phyloP scores from a whole-genome alignment of 1,284 basidiomycete species.

The Fomes fomentarius region DNA sequence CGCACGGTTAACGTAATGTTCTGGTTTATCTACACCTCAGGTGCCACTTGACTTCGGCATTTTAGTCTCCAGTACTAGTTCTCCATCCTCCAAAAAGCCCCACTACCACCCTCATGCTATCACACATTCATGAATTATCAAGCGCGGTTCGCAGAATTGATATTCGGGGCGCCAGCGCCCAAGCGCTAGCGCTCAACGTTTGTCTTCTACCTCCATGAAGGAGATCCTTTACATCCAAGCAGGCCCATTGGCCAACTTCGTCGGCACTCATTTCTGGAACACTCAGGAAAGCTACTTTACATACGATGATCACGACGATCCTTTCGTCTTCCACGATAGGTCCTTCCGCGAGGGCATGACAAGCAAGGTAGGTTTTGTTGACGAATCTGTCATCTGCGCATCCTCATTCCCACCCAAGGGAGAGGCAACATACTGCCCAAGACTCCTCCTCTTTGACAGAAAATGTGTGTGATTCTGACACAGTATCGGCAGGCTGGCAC shows the following conservation, averaged over 20 bases:
- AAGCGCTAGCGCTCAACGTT: too few species aligned
- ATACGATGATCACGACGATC: constrained; percentile 48
- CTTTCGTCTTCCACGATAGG: constrained; percentile 52
- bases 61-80: too few species aligned
- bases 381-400: neutral
- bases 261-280: constrained; percentile 82
- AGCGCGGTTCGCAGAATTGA: too few species aligned
- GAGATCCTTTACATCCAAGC: constrained; percentile 81
- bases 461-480: constrained; percentile 49
- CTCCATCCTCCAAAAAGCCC: too few species aligned
- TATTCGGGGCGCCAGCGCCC: too few species aligned
- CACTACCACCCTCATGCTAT: too few species aligned
- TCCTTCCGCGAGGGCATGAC: constrained; percentile 67
- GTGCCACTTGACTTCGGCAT: too few species aligned
- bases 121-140: too few species aligned
- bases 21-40: too few species aligned
- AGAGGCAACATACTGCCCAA: constrained; percentile 59
- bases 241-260: constrained; percentile 65
- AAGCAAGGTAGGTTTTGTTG: constrained; percentile 35
- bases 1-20: too few species aligned
- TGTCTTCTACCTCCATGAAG: constrained; percentile 56
- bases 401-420: constrained; percentile 42
- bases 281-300: constrained; percentile 72
- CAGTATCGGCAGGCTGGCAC: neutral
- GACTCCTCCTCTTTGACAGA: constrained; percentile 65